Base-by-base conservation (phyloP, 495 filamentous ascomycete species). In the Penicillium egyptiacum region DNA sequence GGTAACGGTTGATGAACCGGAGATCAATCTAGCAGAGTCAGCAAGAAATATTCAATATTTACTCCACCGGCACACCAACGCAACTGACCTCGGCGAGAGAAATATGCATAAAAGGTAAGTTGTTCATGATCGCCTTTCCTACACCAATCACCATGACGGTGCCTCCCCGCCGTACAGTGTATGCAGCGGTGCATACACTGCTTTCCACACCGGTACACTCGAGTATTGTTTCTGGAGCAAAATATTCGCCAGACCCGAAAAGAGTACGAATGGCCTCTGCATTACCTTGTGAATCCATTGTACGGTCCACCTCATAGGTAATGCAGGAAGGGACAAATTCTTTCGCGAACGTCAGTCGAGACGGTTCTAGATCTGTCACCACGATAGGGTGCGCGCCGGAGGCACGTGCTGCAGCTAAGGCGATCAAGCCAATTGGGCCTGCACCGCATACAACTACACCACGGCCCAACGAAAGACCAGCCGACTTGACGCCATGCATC, bases 371-470 rank as follows among this genome's bases (percentile, higher is more conserved):
- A 59, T 88, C 84, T 0, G 83, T 86, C 42, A 88, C 80, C 5
- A 87, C 82, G 44, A 88, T 63, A 0, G 84, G 84, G 62, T 86
- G 78, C 10, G 86, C 84, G 5, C 85, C 85, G 10, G 81, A 84
- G 4, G 84, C 85, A 28, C 81, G 71, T 6, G 82, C 83, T 71
- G 64, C 71, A 17, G 31, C 87, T 81, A 63, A 81, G 78, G 22
- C 88, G 50, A 92, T 77, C 19, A 92, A 70, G 0, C 90, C 90
- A 5, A 94, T 87, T 0, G 88, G 83, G 4, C 90, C 90, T 23
- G 90, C 88, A 33, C 90, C 90, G 45, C 91, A 85, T 0, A 94
- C 77, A 7, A 94, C 75, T 0, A 88, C 83, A 0, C 81, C 83
- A 1, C 76, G 72, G 2, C 76, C 75, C 3, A 72, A 62, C 7